Evolutionary conservation across 352 stramenopile genomes (phyloP).

Genomic region (Phytophthora brassicae): DNA sequence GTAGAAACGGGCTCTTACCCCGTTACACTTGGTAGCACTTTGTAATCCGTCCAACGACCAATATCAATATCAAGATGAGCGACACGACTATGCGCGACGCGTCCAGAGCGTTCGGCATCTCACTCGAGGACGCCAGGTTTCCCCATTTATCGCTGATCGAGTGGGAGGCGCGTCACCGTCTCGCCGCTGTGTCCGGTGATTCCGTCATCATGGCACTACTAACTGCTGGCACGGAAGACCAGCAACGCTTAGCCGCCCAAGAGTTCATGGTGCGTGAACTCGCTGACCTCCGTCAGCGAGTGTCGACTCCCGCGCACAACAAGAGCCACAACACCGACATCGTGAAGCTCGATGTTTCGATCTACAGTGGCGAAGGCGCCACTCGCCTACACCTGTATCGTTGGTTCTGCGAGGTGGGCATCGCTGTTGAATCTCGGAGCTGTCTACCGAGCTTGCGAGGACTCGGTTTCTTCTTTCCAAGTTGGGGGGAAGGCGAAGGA

Average conservation of each 20-base stretch:
- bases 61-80: too few species aligned
- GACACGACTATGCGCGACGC: neutral
- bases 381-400: slow-evolving; percentile 14
- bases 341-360: slow-evolving; percentile 31
- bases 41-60: neutral
- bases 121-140: neutral
- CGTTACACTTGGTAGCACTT: neutral
- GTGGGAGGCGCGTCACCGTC: neutral
- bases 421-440: slow-evolving; percentile 21
- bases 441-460: slow-evolving; percentile 4
- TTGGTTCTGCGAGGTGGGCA: slow-evolving; percentile 28
- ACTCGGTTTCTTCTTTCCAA: slow-evolving; percentile 12
- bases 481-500: too few species aligned
- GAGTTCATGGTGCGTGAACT: slow-evolving; percentile 21
- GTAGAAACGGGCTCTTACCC: slow-evolving; percentile 22
- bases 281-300: slow-evolving; percentile 11
- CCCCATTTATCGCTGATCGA: neutral
- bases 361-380: slow-evolving; percentile 19
- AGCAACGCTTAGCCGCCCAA: slow-evolving; percentile 1
- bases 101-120: neutral
- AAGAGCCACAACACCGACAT: slow-evolving; percentile 26
- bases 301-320: neutral
- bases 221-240: neutral
- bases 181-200: neutral
- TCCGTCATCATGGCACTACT: neutral